Conservation (phyloP, 257 asterid genomes). For the Solanum tarapatanum region DNA sequence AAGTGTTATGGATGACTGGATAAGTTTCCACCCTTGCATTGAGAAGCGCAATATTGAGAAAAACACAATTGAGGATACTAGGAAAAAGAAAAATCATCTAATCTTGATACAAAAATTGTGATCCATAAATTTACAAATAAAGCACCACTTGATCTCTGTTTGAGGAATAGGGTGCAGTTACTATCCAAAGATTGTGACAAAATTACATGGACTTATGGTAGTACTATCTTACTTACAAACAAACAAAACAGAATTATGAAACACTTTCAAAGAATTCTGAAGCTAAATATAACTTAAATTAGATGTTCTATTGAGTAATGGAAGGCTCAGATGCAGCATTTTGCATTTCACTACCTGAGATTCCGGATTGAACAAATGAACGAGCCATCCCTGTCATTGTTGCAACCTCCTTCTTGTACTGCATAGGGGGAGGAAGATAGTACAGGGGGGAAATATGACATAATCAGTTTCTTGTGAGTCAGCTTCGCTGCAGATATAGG, state of each 20-base stretch:
- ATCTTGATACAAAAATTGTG: neutral
- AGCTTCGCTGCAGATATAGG: neutral
- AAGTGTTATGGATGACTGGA: too few species aligned
- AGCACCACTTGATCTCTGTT: neutral
- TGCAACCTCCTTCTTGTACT: slow-evolving; percentile 80
- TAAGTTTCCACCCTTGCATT: neutral
- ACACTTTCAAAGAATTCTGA: neutral
- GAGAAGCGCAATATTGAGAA: neutral
- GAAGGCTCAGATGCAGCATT: neutral
- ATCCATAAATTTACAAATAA: neutral
- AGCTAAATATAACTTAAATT: neutral
- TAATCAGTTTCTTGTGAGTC: neutral
- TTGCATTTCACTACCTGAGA: neutral
- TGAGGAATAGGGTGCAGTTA: neutral
- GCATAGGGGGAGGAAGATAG: slow-evolving; percentile 9
- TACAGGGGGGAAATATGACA: neutral
- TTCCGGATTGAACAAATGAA: slow-evolving; percentile 38
- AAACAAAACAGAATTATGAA: neutral
- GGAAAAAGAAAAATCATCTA: neutral
- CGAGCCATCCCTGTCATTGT: slow-evolving; percentile 61
- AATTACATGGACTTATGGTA: neutral
- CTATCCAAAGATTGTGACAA: neutral
- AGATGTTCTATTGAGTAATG: slow-evolving; percentile 10
- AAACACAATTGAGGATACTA: neutral
- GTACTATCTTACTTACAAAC: neutral